phyloP scores from a whole-genome alignment of 1,139 yeast species.

The Debaryomyces robertsiae region DNA sequence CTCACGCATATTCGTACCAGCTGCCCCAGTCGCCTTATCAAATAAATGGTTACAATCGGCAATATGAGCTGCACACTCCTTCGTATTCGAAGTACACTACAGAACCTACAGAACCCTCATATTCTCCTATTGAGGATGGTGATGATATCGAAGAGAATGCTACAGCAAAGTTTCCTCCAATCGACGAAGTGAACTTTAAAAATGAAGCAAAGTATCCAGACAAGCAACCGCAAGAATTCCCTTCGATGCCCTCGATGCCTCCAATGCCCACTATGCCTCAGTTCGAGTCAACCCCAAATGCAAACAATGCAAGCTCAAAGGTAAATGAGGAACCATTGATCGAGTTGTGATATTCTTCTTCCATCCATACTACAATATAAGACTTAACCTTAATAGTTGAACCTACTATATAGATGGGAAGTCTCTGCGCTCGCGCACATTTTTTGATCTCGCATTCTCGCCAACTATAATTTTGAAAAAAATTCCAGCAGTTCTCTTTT shows the following conservation, averaged over 20 bases:
- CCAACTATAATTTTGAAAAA: neutral
- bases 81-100: slow-evolving; percentile 12
- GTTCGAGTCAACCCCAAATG: neutral
- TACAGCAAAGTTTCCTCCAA: slow-evolving; percentile 23
- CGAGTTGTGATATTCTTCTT: slow-evolving; percentile 26
- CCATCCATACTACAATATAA: slow-evolving; percentile 1
- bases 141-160: slow-evolving; percentile 22
- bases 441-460: slow-evolving; percentile 1
- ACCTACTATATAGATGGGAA: too few relatives aligned
- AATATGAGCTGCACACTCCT: slow-evolving; percentile 1
- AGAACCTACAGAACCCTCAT: slow-evolving; percentile 11
- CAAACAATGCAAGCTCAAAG: slow-evolving; percentile 11
- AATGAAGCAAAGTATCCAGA: slow-evolving; percentile 11
- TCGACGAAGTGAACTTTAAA: slow-evolving; percentile 17
- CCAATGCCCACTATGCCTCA: slow-evolving; percentile 9
- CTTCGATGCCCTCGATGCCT: slow-evolving; percentile 12
- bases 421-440: too few relatives aligned
- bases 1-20: slow-evolving; percentile 3
- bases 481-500: neutral
- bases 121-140: slow-evolving; percentile 11
- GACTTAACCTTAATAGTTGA: too few relatives aligned
- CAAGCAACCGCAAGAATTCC: slow-evolving; percentile 10
- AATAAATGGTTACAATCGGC: neutral
- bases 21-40: slow-evolving; percentile 9
- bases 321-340: slow-evolving; percentile 37